These are phyloP conservation scores for Lentinula detonsa DNA, from an alignment of 768 basidiomycete genomes.

Conservation along the genomic window DNA sequence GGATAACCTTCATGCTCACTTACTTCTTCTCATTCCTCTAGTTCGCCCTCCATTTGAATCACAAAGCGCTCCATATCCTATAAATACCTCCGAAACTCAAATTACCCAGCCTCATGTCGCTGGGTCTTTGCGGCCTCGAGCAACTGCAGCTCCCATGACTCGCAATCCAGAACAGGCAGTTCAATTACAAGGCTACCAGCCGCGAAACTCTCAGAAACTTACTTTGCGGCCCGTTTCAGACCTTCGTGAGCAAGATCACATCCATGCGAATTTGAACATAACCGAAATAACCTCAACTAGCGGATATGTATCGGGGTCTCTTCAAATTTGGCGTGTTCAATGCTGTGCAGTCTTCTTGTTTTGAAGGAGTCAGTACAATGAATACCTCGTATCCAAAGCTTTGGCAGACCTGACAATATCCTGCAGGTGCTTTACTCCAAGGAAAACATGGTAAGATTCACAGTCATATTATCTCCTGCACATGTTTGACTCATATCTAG, in stretches of 20 bases:
- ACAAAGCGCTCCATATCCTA: not conserved
- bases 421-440: conserved; percentile 50
- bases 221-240: conserved; percentile 65
- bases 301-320: conserved; percentile 70
- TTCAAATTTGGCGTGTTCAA: conserved; percentile 94
- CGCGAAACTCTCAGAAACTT: conserved; percentile 36
- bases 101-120: not conserved
- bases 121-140: not conserved
- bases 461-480: not conserved
- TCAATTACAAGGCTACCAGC: conserved; percentile 1
- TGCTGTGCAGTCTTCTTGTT: conserved; percentile 81
- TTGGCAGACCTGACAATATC: not conserved
- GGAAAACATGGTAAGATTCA: conserved; percentile 55
- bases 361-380: conserved; percentile 51
- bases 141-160: not conserved
- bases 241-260: conserved; percentile 44
- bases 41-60: not conserved
- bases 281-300: conserved; percentile 31
- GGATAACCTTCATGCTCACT: not conserved
- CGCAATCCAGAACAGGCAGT: not conserved
- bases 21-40: not conserved
- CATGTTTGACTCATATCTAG: conserved; percentile 27
- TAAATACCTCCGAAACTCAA: not conserved
- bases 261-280: not conserved
- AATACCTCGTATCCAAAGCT: not conserved